Conservation (phyloP, 805 yeast species). For the Priceomyces fermenticarens region DNA sequence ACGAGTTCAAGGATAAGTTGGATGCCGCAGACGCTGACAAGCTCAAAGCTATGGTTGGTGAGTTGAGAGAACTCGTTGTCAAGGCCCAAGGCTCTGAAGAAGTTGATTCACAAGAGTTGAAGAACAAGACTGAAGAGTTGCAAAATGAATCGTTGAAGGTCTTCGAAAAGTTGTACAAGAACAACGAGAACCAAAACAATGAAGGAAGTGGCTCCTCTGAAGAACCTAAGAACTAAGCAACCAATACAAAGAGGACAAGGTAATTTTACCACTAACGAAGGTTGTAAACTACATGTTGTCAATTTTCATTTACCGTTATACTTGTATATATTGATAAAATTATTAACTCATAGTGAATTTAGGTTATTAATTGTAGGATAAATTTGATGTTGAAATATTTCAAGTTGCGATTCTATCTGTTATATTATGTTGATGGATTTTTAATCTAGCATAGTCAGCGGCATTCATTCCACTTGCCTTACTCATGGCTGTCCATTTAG, state of each 20-base stretch:
- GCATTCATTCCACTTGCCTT: background rate
- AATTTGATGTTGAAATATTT: background rate
- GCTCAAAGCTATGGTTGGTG: constrained; percentile 48
- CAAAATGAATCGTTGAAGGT: constrained; percentile 73
- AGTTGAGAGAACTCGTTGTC: constrained; percentile 63
- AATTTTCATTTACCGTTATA: constrained; percentile 1
- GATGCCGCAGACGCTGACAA: constrained; percentile 46
- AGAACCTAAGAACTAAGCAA: constrained; percentile 26
- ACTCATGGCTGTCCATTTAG: background rate
- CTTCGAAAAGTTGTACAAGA: constrained; percentile 60
- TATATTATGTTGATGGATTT: no score
- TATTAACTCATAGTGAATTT: constrained; percentile 6
- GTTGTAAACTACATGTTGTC: constrained; percentile 1
- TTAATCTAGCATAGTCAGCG: no score
- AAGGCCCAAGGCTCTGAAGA: constrained; percentile 63
- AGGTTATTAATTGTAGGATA: background rate
- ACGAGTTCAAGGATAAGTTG: constrained; percentile 46
- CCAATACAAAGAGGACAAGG: background rate
- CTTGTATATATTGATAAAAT: constrained; percentile 7
- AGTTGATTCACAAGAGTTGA: constrained; percentile 60
- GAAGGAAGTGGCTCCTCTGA: constrained; percentile 13
- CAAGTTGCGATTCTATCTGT: background rate
- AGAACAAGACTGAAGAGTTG: constrained; percentile 70
- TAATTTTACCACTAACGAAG: background rate
- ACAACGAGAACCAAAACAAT: constrained; percentile 18